These are phyloP conservation scores for Mucor saturninus DNA, from an alignment of 371 early-diverging fungal species.

Conservation along the genomic window DNA sequence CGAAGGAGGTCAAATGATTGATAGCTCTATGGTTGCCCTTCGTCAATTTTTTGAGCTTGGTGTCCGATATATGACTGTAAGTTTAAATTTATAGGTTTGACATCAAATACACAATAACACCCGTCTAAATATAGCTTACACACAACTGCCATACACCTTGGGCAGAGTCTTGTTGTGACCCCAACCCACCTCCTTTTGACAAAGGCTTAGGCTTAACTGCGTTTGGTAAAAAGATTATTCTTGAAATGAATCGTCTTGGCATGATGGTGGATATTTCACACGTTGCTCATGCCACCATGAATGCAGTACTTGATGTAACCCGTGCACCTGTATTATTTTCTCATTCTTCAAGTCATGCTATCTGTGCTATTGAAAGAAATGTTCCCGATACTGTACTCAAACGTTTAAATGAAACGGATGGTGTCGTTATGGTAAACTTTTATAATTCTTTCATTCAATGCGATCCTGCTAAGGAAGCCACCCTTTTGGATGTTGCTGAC, in stretches of 20 bases:
- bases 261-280: constrained; percentile 76
- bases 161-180: constrained; percentile 65
- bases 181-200: constrained; percentile 51
- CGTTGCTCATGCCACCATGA: constrained; percentile 68
- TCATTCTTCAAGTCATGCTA: constrained; percentile 61
- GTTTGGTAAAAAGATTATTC: constrained; percentile 59
- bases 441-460: constrained; percentile 58
- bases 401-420: constrained; percentile 58
- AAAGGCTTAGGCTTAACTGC: constrained; percentile 56
- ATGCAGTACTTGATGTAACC: constrained; percentile 57
- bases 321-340: constrained; percentile 69
- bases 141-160: constrained; percentile 73
- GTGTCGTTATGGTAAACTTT: constrained; percentile 72
- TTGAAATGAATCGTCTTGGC: constrained; percentile 74
- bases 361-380: constrained; percentile 63
- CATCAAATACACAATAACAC: too few species aligned
- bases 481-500: constrained; percentile 60
- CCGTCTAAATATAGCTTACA: constrained; percentile 43
- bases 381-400: constrained; percentile 68
- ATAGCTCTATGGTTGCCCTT: constrained; percentile 59
- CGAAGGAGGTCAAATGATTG: constrained; percentile 74
- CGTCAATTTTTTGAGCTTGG: constrained; percentile 64
- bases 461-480: constrained; percentile 43
- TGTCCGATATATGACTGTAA: constrained; percentile 70
- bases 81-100: neutral